Conservation (phyloP, 345 rosid species). For the Diplotaxis tenuifolia region DNA sequence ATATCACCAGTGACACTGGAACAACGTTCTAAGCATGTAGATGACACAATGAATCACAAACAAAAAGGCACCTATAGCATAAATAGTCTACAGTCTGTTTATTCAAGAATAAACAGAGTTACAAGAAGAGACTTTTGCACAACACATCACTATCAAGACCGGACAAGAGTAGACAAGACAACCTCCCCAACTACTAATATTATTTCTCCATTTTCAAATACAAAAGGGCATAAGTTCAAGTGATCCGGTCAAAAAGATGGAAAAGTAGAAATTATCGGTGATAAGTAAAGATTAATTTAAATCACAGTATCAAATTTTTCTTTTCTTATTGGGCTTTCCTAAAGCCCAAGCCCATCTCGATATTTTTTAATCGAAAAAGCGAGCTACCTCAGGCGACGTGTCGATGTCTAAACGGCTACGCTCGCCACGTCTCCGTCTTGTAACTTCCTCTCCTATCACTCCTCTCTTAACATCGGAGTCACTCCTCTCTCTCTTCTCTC, state of each 20-base stretch:
- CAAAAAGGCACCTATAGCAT: background rate
- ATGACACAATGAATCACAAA: background rate
- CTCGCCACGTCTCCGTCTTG: constrained; percentile 28
- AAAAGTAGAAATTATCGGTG: background rate
- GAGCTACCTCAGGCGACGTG: constrained; percentile 14
- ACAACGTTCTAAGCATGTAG: background rate
- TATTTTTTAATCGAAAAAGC: background rate
- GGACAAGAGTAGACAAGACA: background rate
- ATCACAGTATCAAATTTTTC: background rate
- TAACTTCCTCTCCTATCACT: background rate
- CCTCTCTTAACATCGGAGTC: background rate
- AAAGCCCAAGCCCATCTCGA: constrained; percentile 7
- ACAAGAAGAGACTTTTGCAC: background rate
- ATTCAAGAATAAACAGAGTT: background rate
- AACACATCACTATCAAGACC: background rate
- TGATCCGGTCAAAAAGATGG: background rate
- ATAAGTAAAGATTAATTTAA: background rate
- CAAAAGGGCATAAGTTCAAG: background rate
- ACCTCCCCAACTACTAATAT: background rate
- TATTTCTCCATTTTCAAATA: background rate
- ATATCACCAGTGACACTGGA: background rate
- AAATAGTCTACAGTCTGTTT: background rate
- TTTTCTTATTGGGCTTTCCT: background rate
- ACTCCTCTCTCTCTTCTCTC: background rate
- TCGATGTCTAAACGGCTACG: background rate